Percentiles rank a stretch among this genome's conserved stretches.
Evolutionary conservation across 2,329 filamentous ascomycete genomes (phyloP).

Genomic region (Fusarium globosum): DNA sequence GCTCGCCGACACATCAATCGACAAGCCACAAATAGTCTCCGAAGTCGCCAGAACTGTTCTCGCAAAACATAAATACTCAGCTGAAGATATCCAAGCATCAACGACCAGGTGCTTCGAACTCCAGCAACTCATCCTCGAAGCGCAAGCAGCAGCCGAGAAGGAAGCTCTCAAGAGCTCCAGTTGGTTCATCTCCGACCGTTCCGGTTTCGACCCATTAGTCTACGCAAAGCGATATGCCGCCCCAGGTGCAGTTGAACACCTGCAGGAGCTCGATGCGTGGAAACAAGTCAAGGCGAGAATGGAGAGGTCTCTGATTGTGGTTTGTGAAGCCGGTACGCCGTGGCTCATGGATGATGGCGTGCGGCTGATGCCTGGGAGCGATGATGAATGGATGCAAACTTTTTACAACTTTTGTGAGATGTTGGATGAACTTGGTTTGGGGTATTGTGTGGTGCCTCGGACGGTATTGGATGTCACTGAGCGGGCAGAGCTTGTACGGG

Average conservation of each 20-base stretch:
- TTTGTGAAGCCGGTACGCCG: constrained; percentile 49
- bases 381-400: constrained; percentile 5
- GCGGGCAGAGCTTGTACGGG: constrained; percentile 10
- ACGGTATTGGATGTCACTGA: neutral
- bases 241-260: constrained; percentile 32
- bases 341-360: constrained; percentile 32
- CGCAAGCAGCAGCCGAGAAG: constrained; percentile 49
- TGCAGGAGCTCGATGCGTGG: constrained; percentile 43
- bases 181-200: constrained; percentile 58
- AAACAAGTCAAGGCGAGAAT: constrained; percentile 48
- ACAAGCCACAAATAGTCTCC: constrained; percentile 44
- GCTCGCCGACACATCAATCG: constrained; percentile 1
- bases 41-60: constrained; percentile 54
- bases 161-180: constrained; percentile 7
- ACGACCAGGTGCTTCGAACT: constrained; percentile 48
- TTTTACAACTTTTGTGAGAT: constrained; percentile 16
- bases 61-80: constrained; percentile 47
- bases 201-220: constrained; percentile 55
- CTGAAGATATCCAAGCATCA: constrained; percentile 48
- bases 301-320: constrained; percentile 48
- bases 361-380: constrained; percentile 27
- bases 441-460: constrained; percentile 16
- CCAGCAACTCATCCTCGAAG: constrained; percentile 53
- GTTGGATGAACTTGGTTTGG: constrained; percentile 7
- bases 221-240: constrained; percentile 51